Base-by-base conservation (phyloP, 805 yeast species). In the Scheffersomyces lignosus region DNA sequence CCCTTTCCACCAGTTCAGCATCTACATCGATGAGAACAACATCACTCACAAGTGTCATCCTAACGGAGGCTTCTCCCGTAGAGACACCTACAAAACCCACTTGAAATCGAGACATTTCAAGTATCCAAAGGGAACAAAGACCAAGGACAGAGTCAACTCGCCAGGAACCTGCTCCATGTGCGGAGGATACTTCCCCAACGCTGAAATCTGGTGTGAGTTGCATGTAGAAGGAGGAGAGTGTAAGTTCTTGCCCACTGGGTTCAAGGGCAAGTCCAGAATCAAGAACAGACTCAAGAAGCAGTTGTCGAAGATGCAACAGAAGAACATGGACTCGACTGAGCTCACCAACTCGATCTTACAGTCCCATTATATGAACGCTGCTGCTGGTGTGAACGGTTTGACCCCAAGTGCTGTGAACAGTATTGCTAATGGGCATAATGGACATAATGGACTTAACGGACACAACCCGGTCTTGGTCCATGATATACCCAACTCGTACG, bases 81-180 rank as follows among this genome's bases (percentile, higher is more conserved):
- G 81, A 48, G 83, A 77, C 51, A 77, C 83, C 5, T 75, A 73
- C 53, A 75, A 76, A 47, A 77, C 79, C 2, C 83, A 77, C 52
- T 62, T 77, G 35, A 77, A 75, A 48, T 71, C 80, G 6, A 58
- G 78, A 37, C 83, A 77, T 52, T 77, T 77, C 51, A 68, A 69
- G 30, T 77, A 77, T 45, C 83, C 83, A 24, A 66, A 74, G 26
- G 82, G 81, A 3, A 73, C 77, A 10, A 68, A 68, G 43, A 66
- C 76, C 3, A 66, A 64, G 39, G 71, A 70, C 32, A 52, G 82
- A 33, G 49, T 59, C 14, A 54, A 52, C 34, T 57, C 71, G 9
- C 54, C 70, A 4, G 82, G 82, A 9, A 57, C 70, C 29, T 77
- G 82, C 53, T 73, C 78, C 15, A 75, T 77, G 60, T 77, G 82